Percentiles rank a stretch among this genome's conserved stretches.
Conservation (phyloP, 2,329 filamentous ascomycete species). For the Botrytis galanthina region DNA sequence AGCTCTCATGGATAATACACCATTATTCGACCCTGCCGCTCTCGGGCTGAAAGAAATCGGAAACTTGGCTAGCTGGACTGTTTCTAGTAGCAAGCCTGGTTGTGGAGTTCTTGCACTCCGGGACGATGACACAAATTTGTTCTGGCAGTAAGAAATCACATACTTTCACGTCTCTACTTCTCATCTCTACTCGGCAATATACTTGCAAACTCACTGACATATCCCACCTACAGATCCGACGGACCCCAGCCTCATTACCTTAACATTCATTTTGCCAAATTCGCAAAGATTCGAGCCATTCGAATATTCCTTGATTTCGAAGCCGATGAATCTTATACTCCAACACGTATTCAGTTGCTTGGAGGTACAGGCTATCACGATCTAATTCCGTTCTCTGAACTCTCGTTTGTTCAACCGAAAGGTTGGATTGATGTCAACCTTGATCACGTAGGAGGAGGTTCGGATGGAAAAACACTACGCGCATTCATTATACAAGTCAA, state of each 20-base stretch:
- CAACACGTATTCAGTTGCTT: slow-evolving; percentile 84
- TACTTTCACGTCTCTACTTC: too few relatives aligned
- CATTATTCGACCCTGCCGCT: slow-evolving; percentile 50
- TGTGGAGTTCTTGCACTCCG: slow-evolving; percentile 75
- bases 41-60: slow-evolving; percentile 75
- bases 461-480: slow-evolving; percentile 72
- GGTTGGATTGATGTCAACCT: slow-evolving; percentile 90
- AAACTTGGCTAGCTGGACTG: slow-evolving; percentile 78
- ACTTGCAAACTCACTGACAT: neutral
- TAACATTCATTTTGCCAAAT: slow-evolving; percentile 82
- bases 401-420: slow-evolving; percentile 73
- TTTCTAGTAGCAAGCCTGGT: slow-evolving; percentile 77
- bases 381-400: slow-evolving; percentile 79
- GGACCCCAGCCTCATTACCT: slow-evolving; percentile 80
- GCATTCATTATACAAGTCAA: slow-evolving; percentile 89
- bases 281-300: slow-evolving; percentile 74
- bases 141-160: slow-evolving; percentile 69
- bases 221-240: slow-evolving; percentile 58
- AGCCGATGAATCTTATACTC: slow-evolving; percentile 93
- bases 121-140: slow-evolving; percentile 68
- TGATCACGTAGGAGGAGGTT: slow-evolving; percentile 54
- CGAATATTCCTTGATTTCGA: slow-evolving; percentile 89
- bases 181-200: neutral
- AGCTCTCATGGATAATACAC: slow-evolving; percentile 39
- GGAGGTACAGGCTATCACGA: slow-evolving; percentile 91